Evolutionary conservation across 495 filamentous ascomycete genomes (phyloP), one percentile per base, ranked within the genome.

Genomic region (Letharia columbiana): DNA sequence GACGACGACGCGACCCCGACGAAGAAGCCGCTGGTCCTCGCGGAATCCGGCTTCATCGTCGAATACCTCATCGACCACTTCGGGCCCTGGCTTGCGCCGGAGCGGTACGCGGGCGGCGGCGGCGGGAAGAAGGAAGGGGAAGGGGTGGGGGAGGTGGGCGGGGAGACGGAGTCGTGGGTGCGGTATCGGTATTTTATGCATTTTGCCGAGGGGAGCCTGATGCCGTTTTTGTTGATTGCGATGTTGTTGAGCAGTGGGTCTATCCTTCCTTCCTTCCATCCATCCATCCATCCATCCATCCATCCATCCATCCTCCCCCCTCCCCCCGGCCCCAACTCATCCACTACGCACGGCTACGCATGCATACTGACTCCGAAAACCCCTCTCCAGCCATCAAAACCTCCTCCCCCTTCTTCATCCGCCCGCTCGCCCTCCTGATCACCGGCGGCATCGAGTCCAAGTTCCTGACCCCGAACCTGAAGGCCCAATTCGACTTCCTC

Each of bases 61-160:
- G 90, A 96, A 72, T 95, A 94, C 70, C 79, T 97, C 13, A 76
- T 81, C 68, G 90, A 93, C 47, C 84, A 92, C 72, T 96, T 90
- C 70, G 82, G 81, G 0, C 73, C 77, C 18, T 74, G 72, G n/a
- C 78, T 96, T 58, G 76, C 88, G 31, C 90, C 91, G 10, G 80
- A 80, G 66, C 78, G 84, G 50, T 94, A 86, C 70, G 76, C 73
- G 60, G 76, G 83, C 12, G 84, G 84, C 82, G 11, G 80, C 73
- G 56, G 75, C 82, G 13, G 84, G 78, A 82, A 67, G 80, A 83
- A 56, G 81, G 80, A 18, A 28, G 23, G 23, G 23, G 23, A 28
- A 28, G 23, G 23, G 23, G 23, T 28, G 23, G 23, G 23, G 23
- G 67, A 80, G 65, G 76, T 87, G 54, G 87, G 87, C 23, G 86